Percentiles rank a stretch among this genome's conserved stretches.
Evolutionary conservation across 345 rosid genomes (phyloP).

Genomic region (Theobroma cacao): DNA sequence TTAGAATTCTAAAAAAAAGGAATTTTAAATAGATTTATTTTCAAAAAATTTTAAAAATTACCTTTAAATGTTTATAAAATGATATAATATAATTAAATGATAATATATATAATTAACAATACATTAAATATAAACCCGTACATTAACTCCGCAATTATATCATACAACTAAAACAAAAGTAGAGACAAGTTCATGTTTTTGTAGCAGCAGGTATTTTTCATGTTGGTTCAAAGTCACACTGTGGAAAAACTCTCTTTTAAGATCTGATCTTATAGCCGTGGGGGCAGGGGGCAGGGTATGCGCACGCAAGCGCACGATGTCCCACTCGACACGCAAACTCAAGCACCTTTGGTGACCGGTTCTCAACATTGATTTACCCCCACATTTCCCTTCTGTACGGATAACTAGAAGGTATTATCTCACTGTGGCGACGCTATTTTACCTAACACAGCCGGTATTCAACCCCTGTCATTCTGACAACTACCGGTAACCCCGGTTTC

Average conservation of each 20-base stretch:
- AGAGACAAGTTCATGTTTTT: too few species aligned
- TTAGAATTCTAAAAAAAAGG: too few species aligned
- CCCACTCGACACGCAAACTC: not conserved
- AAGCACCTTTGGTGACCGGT: not conserved
- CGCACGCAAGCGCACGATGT: not conserved
- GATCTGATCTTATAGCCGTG: not conserved
- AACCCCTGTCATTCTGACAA: not conserved
- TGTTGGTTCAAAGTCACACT: too few species aligned
- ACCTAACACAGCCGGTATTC: constrained; percentile 46
- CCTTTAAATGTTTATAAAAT: too few species aligned
- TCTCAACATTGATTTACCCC: not conserved
- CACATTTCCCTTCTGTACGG: not conserved
- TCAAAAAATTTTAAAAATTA: too few species aligned
- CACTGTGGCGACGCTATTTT: not conserved
- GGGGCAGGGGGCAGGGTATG: not conserved
- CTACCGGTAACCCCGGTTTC: constrained; percentile 13
- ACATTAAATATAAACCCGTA: too few species aligned
- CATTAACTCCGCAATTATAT: too few species aligned
- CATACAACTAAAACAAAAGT: too few species aligned
- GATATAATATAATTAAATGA: too few species aligned
- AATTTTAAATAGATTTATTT: too few species aligned
- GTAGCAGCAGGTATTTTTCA: too few species aligned
- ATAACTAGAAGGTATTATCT: not conserved
- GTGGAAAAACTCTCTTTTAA: not conserved
- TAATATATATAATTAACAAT: too few species aligned